Percentiles rank a stretch among this genome's conserved stretches.
Evolutionary conservation across 139 green algal genomes (phyloP).

Genomic region (Nannochloris sp.): DNA sequence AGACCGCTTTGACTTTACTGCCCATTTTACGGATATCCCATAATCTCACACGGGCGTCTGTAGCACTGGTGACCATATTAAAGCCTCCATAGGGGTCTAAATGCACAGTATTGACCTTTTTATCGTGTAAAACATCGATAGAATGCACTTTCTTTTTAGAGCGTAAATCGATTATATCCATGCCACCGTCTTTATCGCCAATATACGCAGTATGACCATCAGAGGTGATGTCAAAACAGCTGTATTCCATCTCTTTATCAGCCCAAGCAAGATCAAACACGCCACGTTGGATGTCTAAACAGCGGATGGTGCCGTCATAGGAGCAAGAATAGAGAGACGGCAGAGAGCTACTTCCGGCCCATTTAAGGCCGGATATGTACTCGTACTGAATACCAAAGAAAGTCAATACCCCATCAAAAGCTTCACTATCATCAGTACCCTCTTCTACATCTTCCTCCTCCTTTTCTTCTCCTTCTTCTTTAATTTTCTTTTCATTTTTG

Average conservation of each 20-base stretch:
- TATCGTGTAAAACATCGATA: slow-evolving; percentile 20
- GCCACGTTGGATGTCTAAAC: slow-evolving; percentile 39
- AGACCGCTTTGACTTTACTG: neutral
- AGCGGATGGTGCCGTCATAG: slow-evolving; percentile 62
- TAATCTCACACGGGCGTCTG: slow-evolving; percentile 54
- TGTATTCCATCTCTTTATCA: slow-evolving; percentile 39
- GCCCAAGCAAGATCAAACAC: neutral
- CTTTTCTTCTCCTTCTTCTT: too few species aligned
- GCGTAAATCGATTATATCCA: slow-evolving; percentile 16
- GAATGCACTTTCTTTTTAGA: too few species aligned
- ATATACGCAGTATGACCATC: slow-evolving; percentile 26
- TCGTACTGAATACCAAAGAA: slow-evolving; percentile 13
- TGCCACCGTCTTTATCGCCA: slow-evolving; percentile 20
- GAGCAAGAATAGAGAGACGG: slow-evolving; percentile 39
- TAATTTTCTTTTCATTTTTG: too few species aligned
- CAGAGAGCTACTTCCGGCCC: slow-evolving; percentile 2
- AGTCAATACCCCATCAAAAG: slow-evolving; percentile 23
- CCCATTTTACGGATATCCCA: slow-evolving; percentile 53
- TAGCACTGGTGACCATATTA: slow-evolving; percentile 59
- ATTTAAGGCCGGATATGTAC: slow-evolving; percentile 30
- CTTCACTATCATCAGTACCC: neutral
- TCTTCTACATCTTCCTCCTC: too few species aligned
- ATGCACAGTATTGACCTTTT: slow-evolving; percentile 57
- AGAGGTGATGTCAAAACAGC: slow-evolving; percentile 32
- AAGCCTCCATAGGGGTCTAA: slow-evolving; percentile 5